These are phyloP conservation scores for Chloris gayana DNA, from an alignment of 176 grass and related monocot genomes.

Conservation along the genomic window DNA sequence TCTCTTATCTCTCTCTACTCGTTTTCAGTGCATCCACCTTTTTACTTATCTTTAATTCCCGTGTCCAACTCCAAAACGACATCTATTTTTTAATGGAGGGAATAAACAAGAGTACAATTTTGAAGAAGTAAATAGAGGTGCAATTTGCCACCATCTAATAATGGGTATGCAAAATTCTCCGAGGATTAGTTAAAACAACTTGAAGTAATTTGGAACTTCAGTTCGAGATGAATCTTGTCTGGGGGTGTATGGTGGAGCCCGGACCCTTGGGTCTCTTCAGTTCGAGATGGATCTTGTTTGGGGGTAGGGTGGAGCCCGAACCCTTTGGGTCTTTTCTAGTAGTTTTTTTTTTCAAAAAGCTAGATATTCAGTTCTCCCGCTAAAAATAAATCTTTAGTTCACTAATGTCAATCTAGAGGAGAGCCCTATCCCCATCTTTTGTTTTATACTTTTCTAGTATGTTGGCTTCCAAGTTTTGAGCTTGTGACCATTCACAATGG, in stretches of 20 bases:
- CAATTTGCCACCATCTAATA: no score
- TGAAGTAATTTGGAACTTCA: not conserved
- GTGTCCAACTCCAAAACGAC: no score
- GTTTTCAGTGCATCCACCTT: no score
- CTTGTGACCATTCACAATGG: not conserved
- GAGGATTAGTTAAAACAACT: not conserved
- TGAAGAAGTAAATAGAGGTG: no score
- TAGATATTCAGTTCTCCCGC: not conserved
- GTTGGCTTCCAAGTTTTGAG: not conserved
- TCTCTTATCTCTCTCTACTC: no score
- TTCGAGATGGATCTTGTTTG: not conserved
- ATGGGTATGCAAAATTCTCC: not conserved
- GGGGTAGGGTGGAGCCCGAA: not conserved
- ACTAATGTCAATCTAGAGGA: not conserved
- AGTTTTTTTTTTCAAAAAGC: not conserved
- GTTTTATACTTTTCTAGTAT: not conserved
- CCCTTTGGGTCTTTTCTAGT: no score
- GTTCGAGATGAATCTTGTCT: not conserved
- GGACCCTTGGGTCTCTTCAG: not conserved
- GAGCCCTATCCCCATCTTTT: not conserved
- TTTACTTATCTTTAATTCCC: no score
- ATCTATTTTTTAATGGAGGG: no score
- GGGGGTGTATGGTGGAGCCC: not conserved
- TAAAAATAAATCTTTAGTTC: not conserved
- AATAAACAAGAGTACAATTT: not conserved